Evolutionary conservation across 306 rosid genomes (phyloP).

Genomic region (Glycine soja): DNA sequence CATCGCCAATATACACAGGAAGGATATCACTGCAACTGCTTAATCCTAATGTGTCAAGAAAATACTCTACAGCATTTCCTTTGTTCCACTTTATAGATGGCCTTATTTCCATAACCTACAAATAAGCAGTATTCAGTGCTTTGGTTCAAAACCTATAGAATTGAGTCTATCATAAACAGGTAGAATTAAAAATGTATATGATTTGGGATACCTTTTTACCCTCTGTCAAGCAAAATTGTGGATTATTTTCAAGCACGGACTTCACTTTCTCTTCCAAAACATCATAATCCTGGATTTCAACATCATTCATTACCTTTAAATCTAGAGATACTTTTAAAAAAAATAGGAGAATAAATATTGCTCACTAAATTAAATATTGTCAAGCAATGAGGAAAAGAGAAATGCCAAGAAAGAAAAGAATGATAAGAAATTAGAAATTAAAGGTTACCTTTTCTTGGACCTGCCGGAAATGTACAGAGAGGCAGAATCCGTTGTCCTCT

Average conservation of each 20-base stretch:
- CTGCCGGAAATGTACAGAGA: slow-evolving; percentile 83
- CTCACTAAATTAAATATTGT: neutral
- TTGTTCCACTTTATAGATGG: slow-evolving; percentile 95
- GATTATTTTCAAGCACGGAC: slow-evolving; percentile 63
- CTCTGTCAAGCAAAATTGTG: slow-evolving; percentile 63
- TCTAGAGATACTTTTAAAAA: neutral
- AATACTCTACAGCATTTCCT: slow-evolving; percentile 89
- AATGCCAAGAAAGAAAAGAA: neutral
- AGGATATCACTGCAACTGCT: slow-evolving; percentile 63
- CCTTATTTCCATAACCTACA: slow-evolving; percentile 87
- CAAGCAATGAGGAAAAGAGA: neutral
- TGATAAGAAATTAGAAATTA: neutral
- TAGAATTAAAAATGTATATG: neutral
- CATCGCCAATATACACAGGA: slow-evolving; percentile 88
- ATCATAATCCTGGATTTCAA: slow-evolving; percentile 63
- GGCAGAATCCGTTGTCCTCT: slow-evolving; percentile 84
- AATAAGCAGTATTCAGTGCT: neutral
- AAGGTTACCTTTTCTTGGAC: slow-evolving; percentile 69
- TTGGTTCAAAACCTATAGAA: slow-evolving; percentile 6
- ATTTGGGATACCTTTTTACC: slow-evolving; percentile 77
- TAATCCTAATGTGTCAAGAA: slow-evolving; percentile 75
- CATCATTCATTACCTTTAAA: slow-evolving; percentile 20
- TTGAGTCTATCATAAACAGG: neutral
- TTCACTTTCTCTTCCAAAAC: slow-evolving; percentile 73
- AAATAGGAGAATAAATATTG: neutral